phyloP scores from a whole-genome alignment of 352 stramenopile species.

The Globisporangium ultimum region DNA sequence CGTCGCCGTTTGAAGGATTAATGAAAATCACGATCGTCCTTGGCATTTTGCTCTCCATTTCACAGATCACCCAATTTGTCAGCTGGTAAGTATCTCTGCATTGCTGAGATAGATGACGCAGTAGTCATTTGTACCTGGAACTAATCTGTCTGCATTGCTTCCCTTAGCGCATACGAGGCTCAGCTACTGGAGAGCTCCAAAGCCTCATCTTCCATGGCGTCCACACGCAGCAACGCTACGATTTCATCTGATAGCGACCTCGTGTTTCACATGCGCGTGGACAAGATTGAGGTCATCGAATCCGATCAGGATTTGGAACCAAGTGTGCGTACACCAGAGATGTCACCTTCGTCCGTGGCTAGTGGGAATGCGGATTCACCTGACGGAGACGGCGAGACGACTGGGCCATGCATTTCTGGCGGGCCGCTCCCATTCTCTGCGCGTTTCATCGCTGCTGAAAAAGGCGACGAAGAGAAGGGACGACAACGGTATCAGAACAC shows the following conservation, averaged over 20 bases:
- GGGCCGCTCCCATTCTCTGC: slow-evolving; percentile 71
- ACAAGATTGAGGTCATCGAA: slow-evolving; percentile 68
- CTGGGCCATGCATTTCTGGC: slow-evolving; percentile 33
- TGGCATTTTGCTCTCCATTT: slow-evolving; percentile 70
- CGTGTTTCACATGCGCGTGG: slow-evolving; percentile 51
- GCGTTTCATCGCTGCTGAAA: slow-evolving; percentile 82
- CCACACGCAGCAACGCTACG: slow-evolving; percentile 5
- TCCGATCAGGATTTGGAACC: slow-evolving; percentile 42
- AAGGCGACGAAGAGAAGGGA: slow-evolving; percentile 80
- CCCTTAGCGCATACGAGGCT: slow-evolving; percentile 26
- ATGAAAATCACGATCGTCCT: slow-evolving; percentile 89
- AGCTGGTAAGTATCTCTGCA: slow-evolving; percentile 32
- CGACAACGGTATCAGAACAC: slow-evolving; percentile 70
- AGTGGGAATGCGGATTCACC: slow-evolving; percentile 10
- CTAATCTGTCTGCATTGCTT: neutral
- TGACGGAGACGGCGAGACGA: slow-evolving; percentile 10
- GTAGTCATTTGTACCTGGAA: neutral
- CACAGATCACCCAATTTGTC: slow-evolving; percentile 66
- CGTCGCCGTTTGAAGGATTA: slow-evolving; percentile 67
- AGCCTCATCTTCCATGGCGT: slow-evolving; percentile 12
- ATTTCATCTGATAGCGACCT: slow-evolving; percentile 21
- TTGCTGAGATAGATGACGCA: no score
- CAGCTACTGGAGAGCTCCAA: slow-evolving; percentile 20
- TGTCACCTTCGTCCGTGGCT: slow-evolving; percentile 5
- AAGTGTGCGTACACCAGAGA: slow-evolving; percentile 1